Evolutionary conservation across 2,329 filamentous ascomycete species (phyloP), one percentile per base, ranked within the genome.

Genomic region (Ilyonectria robusta): DNA sequence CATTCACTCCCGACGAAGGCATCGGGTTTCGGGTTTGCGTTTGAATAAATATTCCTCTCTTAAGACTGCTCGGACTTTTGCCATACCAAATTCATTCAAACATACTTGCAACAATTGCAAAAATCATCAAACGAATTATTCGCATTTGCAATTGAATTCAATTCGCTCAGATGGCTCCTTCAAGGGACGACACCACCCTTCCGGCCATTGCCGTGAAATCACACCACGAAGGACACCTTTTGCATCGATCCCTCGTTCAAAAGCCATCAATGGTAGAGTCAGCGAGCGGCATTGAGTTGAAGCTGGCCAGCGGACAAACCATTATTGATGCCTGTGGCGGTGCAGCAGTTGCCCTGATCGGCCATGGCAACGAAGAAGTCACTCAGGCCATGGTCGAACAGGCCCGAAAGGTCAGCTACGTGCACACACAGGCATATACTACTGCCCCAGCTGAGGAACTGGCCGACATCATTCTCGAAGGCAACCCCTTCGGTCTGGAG

Each of bases 321-420:
- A 84, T 93, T 46, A 84, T 92, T n/a, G 91, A 93, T 76, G 89
- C 88, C 6, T 90, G 88, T n/a, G 86, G 89, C 46, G 91, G 91
- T 53, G 89, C 91, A 15, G 89, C 89, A 8, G 91, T 93, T 8
- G 85, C 88, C 9, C 89, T 89, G 76, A 77, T 93, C 10, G 91
- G 91, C 10, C 89, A 92, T 73, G 86, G 85, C 33, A 84, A 90
- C 62, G 71, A 83, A 62, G 81, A 87, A 60, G 86, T 93, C 33
- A 83, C 82, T 37, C 78, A 84, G 21, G 89, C 89, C 0, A 84
- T 92, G 29, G 80, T 81, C n/a, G 73, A 83, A 26, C 89, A 92
- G 71, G 81, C 90, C 74, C 80, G 83, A 56, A 79, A 57, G 17
- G 60, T 76, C 29, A 63, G 67, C 55, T 77, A 74, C 42, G 70